phyloP scores from a whole-genome alignment of 129 eudicot genomes.

The Ambrosia artemisiifolia region DNA sequence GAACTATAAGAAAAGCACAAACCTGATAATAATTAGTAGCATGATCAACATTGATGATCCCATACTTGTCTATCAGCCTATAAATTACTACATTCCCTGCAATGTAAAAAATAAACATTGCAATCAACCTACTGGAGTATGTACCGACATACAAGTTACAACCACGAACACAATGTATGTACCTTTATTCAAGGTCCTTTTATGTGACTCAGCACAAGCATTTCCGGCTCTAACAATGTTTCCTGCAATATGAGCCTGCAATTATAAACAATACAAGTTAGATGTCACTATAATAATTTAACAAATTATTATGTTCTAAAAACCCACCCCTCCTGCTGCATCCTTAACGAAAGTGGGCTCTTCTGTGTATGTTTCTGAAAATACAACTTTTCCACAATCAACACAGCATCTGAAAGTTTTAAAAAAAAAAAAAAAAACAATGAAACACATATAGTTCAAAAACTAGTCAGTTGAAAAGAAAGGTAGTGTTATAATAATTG shows the following conservation, averaged over 20 bases:
- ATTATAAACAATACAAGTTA: background rate
- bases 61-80: slow-evolving; percentile 12
- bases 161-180: background rate
- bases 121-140: too few species aligned
- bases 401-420: slow-evolving; percentile 39
- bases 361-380: slow-evolving; percentile 29
- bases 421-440: too few species aligned
- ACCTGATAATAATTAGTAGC: slow-evolving; percentile 36
- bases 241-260: slow-evolving; percentile 32
- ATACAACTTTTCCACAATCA: slow-evolving; percentile 45
- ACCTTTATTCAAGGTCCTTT: slow-evolving; percentile 33
- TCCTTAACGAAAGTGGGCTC: slow-evolving; percentile 42
- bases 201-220: slow-evolving; percentile 28
- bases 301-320: background rate
- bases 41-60: slow-evolving; percentile 20
- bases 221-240: slow-evolving; percentile 14
- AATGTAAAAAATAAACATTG: background rate
- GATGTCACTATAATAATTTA: too few species aligned
- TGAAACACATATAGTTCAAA: background rate
- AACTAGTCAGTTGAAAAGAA: background rate
- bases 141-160: background rate
- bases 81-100: slow-evolving; percentile 22
- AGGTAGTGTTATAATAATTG: too few species aligned
- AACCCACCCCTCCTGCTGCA: slow-evolving; percentile 39
- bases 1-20: background rate